A percentile compares a stretch with the other conserved stretches of the same genome.
Conservation (phyloP, 2,329 filamentous ascomycete species). For the Colletotrichum chlorophyti region DNA sequence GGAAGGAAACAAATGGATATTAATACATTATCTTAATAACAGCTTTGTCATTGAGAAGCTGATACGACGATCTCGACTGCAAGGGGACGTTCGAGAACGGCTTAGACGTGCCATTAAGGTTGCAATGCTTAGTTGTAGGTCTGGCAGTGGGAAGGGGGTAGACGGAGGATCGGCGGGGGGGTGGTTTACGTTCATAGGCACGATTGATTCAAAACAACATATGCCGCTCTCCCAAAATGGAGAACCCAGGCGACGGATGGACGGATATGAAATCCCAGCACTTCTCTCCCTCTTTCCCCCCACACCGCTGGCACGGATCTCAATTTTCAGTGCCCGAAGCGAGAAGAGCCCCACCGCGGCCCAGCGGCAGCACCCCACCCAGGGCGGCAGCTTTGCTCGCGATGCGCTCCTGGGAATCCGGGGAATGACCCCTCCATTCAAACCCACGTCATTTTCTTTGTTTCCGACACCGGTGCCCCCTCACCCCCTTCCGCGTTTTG, state of each 20-base stretch:
- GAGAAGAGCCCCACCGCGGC: constrained; percentile 8
- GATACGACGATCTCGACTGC: constrained; percentile 1
- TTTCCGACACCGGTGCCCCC: constrained; percentile 22
- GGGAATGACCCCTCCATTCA: constrained; percentile 27
- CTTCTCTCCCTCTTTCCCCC: background rate
- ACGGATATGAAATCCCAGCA: too few relatives aligned
- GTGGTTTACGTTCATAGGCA: background rate
- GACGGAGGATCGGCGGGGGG: background rate
- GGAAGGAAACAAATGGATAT: background rate
- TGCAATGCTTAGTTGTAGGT: constrained; percentile 14
- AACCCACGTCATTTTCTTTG: constrained; percentile 22
- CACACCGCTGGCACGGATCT: background rate
- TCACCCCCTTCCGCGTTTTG: constrained; percentile 24
- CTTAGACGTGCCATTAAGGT: constrained; percentile 26
- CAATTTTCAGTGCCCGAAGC: constrained; percentile 10
- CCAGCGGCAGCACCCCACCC: too few relatives aligned
- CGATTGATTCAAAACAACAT: background rate
- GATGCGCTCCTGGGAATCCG: too few relatives aligned
- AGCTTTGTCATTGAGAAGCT: constrained; percentile 11
- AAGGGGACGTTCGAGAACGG: background rate
- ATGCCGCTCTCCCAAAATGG: too few relatives aligned
- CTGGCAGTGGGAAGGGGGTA: constrained; percentile 4
- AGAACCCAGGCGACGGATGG: too few relatives aligned
- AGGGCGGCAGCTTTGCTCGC: too few relatives aligned
- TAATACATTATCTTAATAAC: constrained; percentile 20